A percentile compares a stretch with the other conserved stretches of the same genome.
phyloP scores from a whole-genome alignment of 768 basidiomycete genomes.

The Tylopilus sp. region DNA sequence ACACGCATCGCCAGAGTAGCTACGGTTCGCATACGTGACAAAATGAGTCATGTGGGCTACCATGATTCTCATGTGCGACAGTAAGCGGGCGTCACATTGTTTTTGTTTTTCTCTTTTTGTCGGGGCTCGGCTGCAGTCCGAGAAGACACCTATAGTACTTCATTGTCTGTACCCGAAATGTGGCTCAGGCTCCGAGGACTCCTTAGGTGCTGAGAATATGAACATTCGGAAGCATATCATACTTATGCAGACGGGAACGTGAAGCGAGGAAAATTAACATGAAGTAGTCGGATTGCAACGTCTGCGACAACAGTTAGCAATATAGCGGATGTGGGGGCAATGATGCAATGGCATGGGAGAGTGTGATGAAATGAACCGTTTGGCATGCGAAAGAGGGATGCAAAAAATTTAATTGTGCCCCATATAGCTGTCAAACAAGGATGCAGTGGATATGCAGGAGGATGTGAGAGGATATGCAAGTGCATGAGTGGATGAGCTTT shows the following conservation, averaged over 20 bases:
- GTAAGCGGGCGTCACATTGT: background rate
- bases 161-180: background rate
- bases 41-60: background rate
- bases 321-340: constrained; percentile 6
- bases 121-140: background rate
- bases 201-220: constrained; percentile 4
- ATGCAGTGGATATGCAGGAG: constrained; percentile 24
- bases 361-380: constrained; percentile 12
- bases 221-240: constrained; percentile 17
- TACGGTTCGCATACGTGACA: constrained; percentile 1
- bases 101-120: background rate
- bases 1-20: constrained; percentile 4
- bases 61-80: background rate
- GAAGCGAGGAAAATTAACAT: constrained; percentile 18
- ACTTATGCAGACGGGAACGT: constrained; percentile 14
- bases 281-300: constrained; percentile 9
- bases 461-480: constrained; percentile 15
- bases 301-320: constrained; percentile 14
- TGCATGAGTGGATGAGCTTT: constrained; percentile 21
- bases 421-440: constrained; percentile 13
- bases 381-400: constrained; percentile 25
- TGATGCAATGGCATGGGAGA: constrained; percentile 19
- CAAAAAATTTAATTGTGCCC: constrained; percentile 15
- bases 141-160: background rate
- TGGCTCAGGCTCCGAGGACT: background rate